Evolutionary conservation across 805 yeast genomes (phyloP), one percentile per base, ranked within the genome.

Genomic region (Saccharomycopsis microspora): DNA sequence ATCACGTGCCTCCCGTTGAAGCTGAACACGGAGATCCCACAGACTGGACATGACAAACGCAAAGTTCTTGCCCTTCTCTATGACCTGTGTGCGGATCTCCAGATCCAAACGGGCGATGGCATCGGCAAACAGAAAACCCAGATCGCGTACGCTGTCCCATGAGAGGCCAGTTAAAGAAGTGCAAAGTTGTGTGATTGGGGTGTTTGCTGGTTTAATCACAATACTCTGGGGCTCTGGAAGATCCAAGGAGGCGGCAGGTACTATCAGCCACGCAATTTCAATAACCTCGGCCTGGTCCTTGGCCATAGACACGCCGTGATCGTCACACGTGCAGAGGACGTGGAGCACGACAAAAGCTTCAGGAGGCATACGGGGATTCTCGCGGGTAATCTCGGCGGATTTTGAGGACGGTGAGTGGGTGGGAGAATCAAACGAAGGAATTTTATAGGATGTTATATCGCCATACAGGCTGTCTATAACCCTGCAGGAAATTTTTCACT

Each of bases 1-100:
- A 59, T 85, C 95, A 39, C 86, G 70, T 5, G 95, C 85, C 60
- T 87, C 95, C 43, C 94, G 72, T 8, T 84, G 82, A 35, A 89
- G 65, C 58, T 81, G 82, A 43, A 89, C 89, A 51, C 88, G 72
- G 43, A 88, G 66, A 57, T 81, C 81, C 81, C 82, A 79, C 10
- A 74, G 66, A 57, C 78, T 77, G 52, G 77, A 68, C 0, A 87
- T 72, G 43, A 87, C 80, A 55, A 87, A 76, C 6, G 42, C 43
- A 10, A 45, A 46, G 42, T 8, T 32, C 8, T 6, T 8, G 5
- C 29, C 32, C 42, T 31, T 9, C 32, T 10, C 39, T n/a, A 43
- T 11, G 5, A 43, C 11, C 8, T 36, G 5, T 6, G n/a, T 7
- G 7, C 19, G 27, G 11, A 45, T 36, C 30, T 41, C 32, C n/a